These are phyloP conservation scores for Rhizopogon roseolus DNA, from an alignment of 768 basidiomycete genomes.

Conservation along the genomic window DNA sequence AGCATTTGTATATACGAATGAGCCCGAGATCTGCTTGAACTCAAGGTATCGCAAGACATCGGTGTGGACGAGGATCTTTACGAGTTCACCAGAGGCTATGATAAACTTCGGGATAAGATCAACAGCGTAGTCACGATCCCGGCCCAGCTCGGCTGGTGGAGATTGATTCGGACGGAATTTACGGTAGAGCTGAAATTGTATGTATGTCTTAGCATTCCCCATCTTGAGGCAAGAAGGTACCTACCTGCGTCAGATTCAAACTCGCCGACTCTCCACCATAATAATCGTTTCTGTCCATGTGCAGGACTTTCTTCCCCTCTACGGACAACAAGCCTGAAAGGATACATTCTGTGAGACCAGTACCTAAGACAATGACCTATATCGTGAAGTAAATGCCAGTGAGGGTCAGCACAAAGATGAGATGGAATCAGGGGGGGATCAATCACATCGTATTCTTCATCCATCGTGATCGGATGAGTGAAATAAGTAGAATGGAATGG, in stretches of 20 bases:
- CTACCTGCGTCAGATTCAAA: constrained; percentile 94
- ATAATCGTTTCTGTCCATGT: constrained; percentile 98
- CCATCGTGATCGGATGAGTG: constrained; percentile 54
- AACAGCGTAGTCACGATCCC: constrained; percentile 96
- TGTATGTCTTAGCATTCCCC: constrained; percentile 11
- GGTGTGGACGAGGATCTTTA: constrained; percentile 97
- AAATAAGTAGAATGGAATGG: constrained; percentile 4
- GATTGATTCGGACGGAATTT: constrained; percentile 82
- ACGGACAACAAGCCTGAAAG: constrained; percentile 97
- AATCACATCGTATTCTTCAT: constrained; percentile 96
- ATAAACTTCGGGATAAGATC: constrained; percentile 99
- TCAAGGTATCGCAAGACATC: constrained; percentile 98
- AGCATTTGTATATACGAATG: constrained; percentile 95
- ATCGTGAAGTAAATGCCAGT: background rate
- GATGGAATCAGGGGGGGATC: background rate
- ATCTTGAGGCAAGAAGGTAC: constrained; percentile 8
- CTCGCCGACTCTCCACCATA: constrained; percentile 97
- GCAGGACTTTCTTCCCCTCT: constrained; percentile 98
- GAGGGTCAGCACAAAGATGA: constrained; percentile 1
- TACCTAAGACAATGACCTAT: constrained; percentile 90
- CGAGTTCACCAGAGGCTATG: constrained; percentile 95
- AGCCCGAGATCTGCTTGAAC: constrained; percentile 99
- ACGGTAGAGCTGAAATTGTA: constrained; percentile 74
- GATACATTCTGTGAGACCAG: constrained; percentile 97
- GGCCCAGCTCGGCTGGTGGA: constrained; percentile 81